phyloP scores from a whole-genome alignment of 2,329 filamentous ascomycete genomes.

The Colletotrichum truncatum region DNA sequence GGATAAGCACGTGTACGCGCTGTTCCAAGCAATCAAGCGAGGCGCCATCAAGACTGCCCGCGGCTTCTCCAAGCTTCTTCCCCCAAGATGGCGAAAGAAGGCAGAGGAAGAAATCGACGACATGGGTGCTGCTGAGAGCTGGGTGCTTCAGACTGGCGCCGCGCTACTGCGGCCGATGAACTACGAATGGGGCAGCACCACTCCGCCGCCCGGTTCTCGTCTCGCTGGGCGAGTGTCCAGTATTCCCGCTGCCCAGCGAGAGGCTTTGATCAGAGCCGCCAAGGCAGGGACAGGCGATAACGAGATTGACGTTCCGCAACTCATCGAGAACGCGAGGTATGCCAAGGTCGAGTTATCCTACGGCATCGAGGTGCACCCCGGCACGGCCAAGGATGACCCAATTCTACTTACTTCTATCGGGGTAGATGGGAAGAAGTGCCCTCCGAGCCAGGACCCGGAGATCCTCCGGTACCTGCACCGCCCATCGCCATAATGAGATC shows the following conservation, averaged over 20 bases:
- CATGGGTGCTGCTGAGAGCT: constrained; percentile 31
- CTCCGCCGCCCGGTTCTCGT: constrained; percentile 14
- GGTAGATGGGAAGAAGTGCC: constrained; percentile 37
- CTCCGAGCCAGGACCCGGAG: constrained; percentile 50
- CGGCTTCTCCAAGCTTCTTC: constrained; percentile 28
- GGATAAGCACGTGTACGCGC: constrained; percentile 49
- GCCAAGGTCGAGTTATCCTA: constrained; percentile 16
- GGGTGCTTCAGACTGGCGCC: constrained; percentile 36
- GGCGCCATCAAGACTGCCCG: constrained; percentile 38
- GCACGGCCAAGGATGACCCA: constrained; percentile 49
- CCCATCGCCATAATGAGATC: not conserved
- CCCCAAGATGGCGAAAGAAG: constrained; percentile 30
- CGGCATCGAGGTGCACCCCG: constrained; percentile 49
- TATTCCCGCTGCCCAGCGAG: constrained; percentile 34
- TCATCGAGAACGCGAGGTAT: constrained; percentile 26
- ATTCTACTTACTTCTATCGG: constrained; percentile 42
- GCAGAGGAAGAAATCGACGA: constrained; percentile 22
- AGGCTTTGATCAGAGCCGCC: constrained; percentile 29
- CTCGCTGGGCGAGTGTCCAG: constrained; percentile 30
- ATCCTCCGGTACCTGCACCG: constrained; percentile 36
- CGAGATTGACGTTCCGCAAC: constrained; percentile 28
- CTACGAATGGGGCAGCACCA: constrained; percentile 34
- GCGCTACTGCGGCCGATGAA: constrained; percentile 33
- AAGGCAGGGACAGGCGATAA: constrained; percentile 11
- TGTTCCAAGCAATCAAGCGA: constrained; percentile 36